These are phyloP conservation scores for Glycine soja DNA, from an alignment of 306 rosid species.

Conservation along the genomic window DNA sequence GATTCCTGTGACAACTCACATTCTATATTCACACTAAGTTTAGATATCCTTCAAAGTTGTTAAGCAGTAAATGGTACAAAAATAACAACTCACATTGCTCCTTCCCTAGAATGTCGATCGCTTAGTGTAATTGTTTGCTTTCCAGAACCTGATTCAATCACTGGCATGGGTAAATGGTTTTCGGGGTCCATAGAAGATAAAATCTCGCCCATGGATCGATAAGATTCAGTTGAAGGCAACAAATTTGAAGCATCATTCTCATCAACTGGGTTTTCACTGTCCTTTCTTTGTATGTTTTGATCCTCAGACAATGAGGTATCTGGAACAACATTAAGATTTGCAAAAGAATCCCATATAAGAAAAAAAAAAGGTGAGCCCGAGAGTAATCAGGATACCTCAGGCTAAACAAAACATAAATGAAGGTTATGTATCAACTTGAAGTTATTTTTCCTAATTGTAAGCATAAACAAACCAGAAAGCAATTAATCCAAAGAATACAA, in stretches of 20 bases:
- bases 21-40: no score
- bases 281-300: slow-evolving; percentile 65
- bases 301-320: slow-evolving; percentile 63
- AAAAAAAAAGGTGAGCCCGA: neutral
- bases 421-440: neutral
- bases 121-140: slow-evolving; percentile 77
- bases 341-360: neutral
- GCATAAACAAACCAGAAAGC: slow-evolving; percentile 41
- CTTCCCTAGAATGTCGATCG: slow-evolving; percentile 97
- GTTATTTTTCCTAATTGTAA: slow-evolving; percentile 12
- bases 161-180: slow-evolving; percentile 59
- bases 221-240: slow-evolving; percentile 73
- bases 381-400: slow-evolving; percentile 25
- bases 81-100: slow-evolving; percentile 89
- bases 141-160: slow-evolving; percentile 65
- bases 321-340: slow-evolving; percentile 55
- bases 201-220: slow-evolving; percentile 91
- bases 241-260: slow-evolving; percentile 64
- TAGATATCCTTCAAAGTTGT: no score
- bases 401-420: slow-evolving; percentile 17
- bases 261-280: slow-evolving; percentile 55
- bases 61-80: no score
- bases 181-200: slow-evolving; percentile 83
- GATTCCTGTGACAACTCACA: no score
- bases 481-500: slow-evolving; percentile 21